Conservation (phyloP, 2,329 filamentous ascomycete species). For the Erysiphe pulchra region DNA sequence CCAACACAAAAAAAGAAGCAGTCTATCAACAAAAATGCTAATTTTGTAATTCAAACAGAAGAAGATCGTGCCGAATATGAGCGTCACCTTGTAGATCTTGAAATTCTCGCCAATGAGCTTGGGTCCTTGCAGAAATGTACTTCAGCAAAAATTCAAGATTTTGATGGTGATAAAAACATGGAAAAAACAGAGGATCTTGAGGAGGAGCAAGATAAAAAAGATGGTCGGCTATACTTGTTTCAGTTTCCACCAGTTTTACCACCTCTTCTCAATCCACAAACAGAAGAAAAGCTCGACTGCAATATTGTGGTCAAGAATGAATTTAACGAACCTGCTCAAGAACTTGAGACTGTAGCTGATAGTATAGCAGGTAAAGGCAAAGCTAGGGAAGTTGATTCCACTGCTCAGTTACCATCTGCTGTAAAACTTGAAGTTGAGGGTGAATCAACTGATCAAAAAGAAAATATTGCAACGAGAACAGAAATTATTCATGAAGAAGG, state of each 20-base stretch:
- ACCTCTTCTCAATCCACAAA: constrained; percentile 17
- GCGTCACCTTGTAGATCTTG: constrained; percentile 20
- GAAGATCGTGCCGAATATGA: constrained; percentile 25
- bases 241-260: constrained; percentile 37
- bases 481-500: constrained; percentile 21
- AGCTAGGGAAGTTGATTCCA: neutral
- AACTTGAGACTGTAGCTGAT: neutral
- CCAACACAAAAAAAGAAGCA: constrained; percentile 2
- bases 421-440: neutral
- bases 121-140: constrained; percentile 14
- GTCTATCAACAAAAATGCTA: constrained; percentile 5
- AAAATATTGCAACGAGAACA: constrained; percentile 4
- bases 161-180: constrained; percentile 16
- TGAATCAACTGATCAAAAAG: constrained; percentile 4
- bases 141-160: constrained; percentile 11
- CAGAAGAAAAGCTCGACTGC: constrained; percentile 5
- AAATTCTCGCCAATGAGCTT: constrained; percentile 21
- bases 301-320: constrained; percentile 2
- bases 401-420: neutral
- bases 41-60: constrained; percentile 22
- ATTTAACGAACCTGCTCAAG: constrained; percentile 17
- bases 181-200: constrained; percentile 2
- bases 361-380: constrained; percentile 1
- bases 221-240: constrained; percentile 35
- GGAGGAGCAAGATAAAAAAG: constrained; percentile 11